phyloP scores from a whole-genome alignment of 306 rosid species.

The Herpetospermum pedunculosum region DNA sequence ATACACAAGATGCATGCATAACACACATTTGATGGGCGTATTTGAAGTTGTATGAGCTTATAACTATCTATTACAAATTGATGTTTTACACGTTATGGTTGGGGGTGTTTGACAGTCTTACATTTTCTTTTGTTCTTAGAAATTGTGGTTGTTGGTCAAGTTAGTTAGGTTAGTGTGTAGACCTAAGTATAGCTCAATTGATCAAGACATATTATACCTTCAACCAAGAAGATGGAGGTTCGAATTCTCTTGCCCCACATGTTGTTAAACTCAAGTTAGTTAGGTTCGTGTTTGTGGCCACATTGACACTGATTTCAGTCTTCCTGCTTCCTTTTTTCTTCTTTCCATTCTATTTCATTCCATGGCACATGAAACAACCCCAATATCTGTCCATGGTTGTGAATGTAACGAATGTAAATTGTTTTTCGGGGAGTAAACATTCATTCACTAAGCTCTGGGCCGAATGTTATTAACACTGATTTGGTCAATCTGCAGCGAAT shows the following conservation, averaged over 20 bases:
- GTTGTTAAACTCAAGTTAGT: not conserved
- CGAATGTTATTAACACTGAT: not conserved
- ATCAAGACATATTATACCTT: no score
- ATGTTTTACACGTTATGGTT: not conserved
- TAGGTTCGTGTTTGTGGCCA: not conserved
- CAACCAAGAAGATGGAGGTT: no score
- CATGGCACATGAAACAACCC: not conserved
- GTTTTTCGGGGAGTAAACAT: not conserved
- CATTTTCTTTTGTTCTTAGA: not conserved
- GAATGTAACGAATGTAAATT: not conserved
- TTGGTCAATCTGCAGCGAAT: slow-evolving; percentile 42
- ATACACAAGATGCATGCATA: not conserved
- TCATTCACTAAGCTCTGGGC: not conserved
- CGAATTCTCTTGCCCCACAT: no score
- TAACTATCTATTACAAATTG: not conserved
- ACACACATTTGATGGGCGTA: not conserved
- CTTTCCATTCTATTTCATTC: not conserved
- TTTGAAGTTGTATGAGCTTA: not conserved
- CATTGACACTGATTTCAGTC: not conserved
- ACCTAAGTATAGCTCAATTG: no score
- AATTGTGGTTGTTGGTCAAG: not conserved
- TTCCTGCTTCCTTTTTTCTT: not conserved
- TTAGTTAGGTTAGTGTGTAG: not conserved
- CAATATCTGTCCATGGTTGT: not conserved
- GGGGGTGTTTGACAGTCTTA: not conserved